phyloP scores from a whole-genome alignment of 768 basidiomycete species.

The Sistotremastrum niveocremeum region DNA sequence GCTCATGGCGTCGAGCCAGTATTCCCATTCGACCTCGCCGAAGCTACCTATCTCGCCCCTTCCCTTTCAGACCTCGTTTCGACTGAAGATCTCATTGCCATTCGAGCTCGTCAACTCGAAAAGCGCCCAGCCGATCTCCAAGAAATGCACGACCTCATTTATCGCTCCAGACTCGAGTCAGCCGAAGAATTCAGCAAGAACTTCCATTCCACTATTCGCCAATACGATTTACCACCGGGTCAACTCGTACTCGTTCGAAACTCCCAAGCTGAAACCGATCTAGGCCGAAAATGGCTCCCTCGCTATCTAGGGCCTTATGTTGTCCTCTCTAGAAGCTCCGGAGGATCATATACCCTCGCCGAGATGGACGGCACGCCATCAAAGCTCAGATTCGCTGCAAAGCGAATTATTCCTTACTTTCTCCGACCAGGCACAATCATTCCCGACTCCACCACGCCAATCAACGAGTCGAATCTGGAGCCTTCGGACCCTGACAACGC shows the following conservation, averaged over 20 bases:
- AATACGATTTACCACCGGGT: too few relatives aligned
- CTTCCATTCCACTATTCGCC: too few relatives aligned
- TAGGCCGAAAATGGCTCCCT: too few relatives aligned
- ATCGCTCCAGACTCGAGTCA: too few relatives aligned
- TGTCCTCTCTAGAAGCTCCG: conserved; percentile 10
- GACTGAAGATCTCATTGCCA: conserved; percentile 6
- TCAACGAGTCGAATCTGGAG: too few relatives aligned
- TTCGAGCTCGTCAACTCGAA: conserved; percentile 4
- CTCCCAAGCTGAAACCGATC: too few relatives aligned
- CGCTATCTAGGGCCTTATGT: conserved; percentile 16
- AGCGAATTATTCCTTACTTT: conserved; percentile 14
- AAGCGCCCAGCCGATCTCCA: conserved; percentile 3
- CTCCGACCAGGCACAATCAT: too few relatives aligned
- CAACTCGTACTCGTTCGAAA: too few relatives aligned
- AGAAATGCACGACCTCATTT: too few relatives aligned
- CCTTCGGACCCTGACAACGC: too few relatives aligned
- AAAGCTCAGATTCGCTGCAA: conserved; percentile 9
- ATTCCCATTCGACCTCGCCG: conserved; percentile 11
- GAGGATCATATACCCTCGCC: conserved; percentile 14
- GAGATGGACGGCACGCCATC: conserved; percentile 15
- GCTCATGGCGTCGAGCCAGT: conserved; percentile 10
- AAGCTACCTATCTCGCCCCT: conserved; percentile 9
- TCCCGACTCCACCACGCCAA: too few relatives aligned
- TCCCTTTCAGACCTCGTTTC: neutral
- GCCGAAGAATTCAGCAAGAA: too few relatives aligned